Conservation (phyloP, 2,329 filamentous ascomycete genomes). For the Mycogone perniciosa region DNA sequence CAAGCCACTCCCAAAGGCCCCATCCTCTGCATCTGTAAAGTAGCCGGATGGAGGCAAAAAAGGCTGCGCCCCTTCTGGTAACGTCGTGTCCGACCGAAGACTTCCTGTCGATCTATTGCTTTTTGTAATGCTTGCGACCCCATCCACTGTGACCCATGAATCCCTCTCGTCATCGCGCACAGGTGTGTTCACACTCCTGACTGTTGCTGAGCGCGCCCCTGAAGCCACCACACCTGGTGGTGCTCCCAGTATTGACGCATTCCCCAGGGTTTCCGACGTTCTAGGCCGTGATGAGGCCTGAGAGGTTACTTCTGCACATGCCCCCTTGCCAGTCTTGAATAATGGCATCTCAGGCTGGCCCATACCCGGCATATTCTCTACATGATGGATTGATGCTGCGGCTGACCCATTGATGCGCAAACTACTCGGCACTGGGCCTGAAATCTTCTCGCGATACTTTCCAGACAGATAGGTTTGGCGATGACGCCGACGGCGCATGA, state of each 20-base stretch:
- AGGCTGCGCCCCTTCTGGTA: slow-evolving; percentile 26
- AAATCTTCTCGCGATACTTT: slow-evolving; percentile 28
- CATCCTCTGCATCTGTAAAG: slow-evolving; percentile 19
- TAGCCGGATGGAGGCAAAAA: slow-evolving; percentile 26
- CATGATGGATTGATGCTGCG: slow-evolving; percentile 19
- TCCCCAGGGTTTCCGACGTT: slow-evolving; percentile 24
- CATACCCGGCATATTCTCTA: slow-evolving; percentile 14
- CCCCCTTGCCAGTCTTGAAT: slow-evolving; percentile 16
- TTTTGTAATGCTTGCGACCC: slow-evolving; percentile 17
- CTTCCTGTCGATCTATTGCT: slow-evolving; percentile 22
- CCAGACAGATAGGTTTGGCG: slow-evolving; percentile 23
- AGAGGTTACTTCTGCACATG: slow-evolving; percentile 21
- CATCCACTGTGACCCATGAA: slow-evolving; percentile 32
- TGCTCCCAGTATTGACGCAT: slow-evolving; percentile 18
- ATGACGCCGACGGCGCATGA: slow-evolving; percentile 26
- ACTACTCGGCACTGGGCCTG: slow-evolving; percentile 25
- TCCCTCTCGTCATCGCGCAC: slow-evolving; percentile 22
- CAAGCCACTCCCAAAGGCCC: slow-evolving; percentile 23
- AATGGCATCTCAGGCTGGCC: slow-evolving; percentile 13
- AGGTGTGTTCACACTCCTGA: slow-evolving; percentile 17
- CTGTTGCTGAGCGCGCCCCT: slow-evolving; percentile 17
- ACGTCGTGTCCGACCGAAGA: slow-evolving; percentile 21
- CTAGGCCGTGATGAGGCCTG: slow-evolving; percentile 17
- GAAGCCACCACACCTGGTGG: slow-evolving; percentile 21
- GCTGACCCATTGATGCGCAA: slow-evolving; percentile 23